phyloP scores from a whole-genome alignment of 352 stramenopile genomes.

The Pythium dissotocum region DNA sequence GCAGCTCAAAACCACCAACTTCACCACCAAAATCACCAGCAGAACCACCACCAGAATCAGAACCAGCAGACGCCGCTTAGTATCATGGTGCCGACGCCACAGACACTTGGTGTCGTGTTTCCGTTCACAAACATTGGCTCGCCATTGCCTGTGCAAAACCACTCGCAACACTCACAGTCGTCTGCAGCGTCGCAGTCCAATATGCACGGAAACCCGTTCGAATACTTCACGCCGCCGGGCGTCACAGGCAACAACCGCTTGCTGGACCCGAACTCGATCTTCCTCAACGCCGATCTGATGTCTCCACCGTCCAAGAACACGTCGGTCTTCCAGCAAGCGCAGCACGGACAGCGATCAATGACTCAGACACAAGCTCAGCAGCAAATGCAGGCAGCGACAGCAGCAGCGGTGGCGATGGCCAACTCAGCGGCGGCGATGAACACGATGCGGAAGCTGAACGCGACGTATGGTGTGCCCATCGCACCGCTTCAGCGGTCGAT shows the following conservation, averaged over 20 bases:
- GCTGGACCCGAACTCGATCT: conserved; percentile 37
- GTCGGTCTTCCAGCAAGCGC: conserved; percentile 29
- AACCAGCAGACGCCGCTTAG: conserved; percentile 14
- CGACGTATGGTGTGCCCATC: conserved; percentile 52
- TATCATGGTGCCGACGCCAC: conserved; percentile 40
- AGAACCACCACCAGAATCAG: conserved; percentile 15
- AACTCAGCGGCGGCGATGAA: conserved; percentile 57
- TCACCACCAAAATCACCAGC: conserved; percentile 4
- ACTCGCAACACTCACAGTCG: neutral
- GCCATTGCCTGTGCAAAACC: conserved; percentile 8
- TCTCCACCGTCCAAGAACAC: conserved; percentile 41
- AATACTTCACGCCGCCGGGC: conserved; percentile 67
- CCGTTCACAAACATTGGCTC: conserved; percentile 16
- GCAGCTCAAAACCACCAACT: conserved; percentile 5
- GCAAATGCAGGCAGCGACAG: conserved; percentile 41
- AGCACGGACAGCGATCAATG: conserved; percentile 12
- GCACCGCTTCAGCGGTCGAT: conserved; percentile 44
- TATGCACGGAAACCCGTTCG: conserved; percentile 29
- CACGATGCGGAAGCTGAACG: conserved; percentile 57
- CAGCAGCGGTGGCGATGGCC: conserved; percentile 50
- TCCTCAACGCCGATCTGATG: conserved; percentile 45
- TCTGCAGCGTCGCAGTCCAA: neutral
- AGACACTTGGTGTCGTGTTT: conserved; percentile 36
- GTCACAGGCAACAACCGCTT: conserved; percentile 37
- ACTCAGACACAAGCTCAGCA: conserved; percentile 24